A percentile compares a stretch with the other conserved stretches of the same genome.
Conservation (phyloP, 805 yeast genomes). For the Zygoascus flipseniorum region DNA sequence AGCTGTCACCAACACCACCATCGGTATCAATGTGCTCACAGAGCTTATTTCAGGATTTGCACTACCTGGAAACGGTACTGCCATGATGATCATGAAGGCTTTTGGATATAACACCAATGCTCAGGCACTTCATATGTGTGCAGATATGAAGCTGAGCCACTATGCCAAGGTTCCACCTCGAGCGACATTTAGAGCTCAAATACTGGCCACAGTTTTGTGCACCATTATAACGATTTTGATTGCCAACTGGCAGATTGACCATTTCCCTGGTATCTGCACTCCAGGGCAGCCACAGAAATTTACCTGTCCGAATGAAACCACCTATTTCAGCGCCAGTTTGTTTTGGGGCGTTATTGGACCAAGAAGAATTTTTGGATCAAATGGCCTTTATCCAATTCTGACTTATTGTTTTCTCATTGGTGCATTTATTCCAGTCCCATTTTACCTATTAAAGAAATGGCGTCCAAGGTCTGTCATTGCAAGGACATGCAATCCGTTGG, state of each 20-base stretch:
- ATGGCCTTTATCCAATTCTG: slow-evolving; percentile 44
- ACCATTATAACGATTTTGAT: slow-evolving; percentile 14
- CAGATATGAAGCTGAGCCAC: slow-evolving; percentile 54
- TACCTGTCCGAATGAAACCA: slow-evolving; percentile 33
- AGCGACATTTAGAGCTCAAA: slow-evolving; percentile 42
- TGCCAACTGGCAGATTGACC: slow-evolving; percentile 22
- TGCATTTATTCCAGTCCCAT: slow-evolving; percentile 15
- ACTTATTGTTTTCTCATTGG: slow-evolving; percentile 20
- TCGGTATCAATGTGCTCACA: slow-evolving; percentile 55
- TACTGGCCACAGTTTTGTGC: slow-evolving; percentile 20
- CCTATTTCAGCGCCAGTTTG: slow-evolving; percentile 43
- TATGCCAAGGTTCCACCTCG: slow-evolving; percentile 54
- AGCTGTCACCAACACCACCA: slow-evolving; percentile 48
- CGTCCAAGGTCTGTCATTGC: neutral
- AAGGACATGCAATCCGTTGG: slow-evolving; percentile 5
- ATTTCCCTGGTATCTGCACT: slow-evolving; percentile 24
- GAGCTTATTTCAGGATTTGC: slow-evolving; percentile 61
- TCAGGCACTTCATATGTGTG: slow-evolving; percentile 47
- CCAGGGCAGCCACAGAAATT: slow-evolving; percentile 26
- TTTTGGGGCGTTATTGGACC: slow-evolving; percentile 60
- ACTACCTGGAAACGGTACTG: slow-evolving; percentile 53
- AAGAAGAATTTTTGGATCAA: slow-evolving; percentile 35
- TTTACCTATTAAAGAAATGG: slow-evolving; percentile 5
- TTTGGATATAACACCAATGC: slow-evolving; percentile 54
- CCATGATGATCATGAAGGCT: slow-evolving; percentile 53